Evolutionary conservation across 2,329 filamentous ascomycete genomes (phyloP).

Genomic region (Ascochyta koolunga): DNA sequence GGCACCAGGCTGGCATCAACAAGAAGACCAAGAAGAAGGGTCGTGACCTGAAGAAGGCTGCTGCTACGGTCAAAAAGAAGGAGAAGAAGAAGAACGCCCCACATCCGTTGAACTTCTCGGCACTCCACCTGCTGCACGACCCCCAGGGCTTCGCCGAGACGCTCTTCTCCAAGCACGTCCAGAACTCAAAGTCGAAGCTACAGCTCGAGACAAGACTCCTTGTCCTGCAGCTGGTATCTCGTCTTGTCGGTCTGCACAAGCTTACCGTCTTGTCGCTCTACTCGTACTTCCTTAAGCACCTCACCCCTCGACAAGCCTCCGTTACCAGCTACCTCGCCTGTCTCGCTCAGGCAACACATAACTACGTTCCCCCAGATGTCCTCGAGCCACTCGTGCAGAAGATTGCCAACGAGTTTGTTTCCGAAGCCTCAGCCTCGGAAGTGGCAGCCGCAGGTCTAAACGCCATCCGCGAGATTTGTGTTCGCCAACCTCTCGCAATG

Average conservation of each 20-base stretch:
- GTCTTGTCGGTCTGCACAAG: constrained; percentile 91
- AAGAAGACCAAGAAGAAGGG: constrained; percentile 94
- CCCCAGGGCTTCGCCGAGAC: constrained; percentile 92
- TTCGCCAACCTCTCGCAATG: constrained; percentile 93
- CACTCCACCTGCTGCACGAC: constrained; percentile 89
- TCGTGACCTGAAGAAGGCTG: constrained; percentile 78
- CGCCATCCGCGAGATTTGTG: constrained; percentile 92
- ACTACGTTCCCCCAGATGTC: constrained; percentile 87
- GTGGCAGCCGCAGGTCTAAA: constrained; percentile 92
- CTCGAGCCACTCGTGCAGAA: constrained; percentile 90
- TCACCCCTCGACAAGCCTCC: constrained; percentile 84
- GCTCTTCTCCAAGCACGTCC: constrained; percentile 88
- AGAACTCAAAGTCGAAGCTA: constrained; percentile 83
- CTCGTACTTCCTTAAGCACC: constrained; percentile 91
- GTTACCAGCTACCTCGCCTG: constrained; percentile 94
- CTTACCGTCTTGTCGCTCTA: constrained; percentile 89
- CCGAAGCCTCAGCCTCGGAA: constrained; percentile 87
- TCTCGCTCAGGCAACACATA: constrained; percentile 89
- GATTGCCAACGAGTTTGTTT: constrained; percentile 98
- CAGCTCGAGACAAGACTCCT: constrained; percentile 86
- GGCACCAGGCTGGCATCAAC: constrained; percentile 88
- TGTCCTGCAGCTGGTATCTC: constrained; percentile 88
- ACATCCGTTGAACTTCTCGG: constrained; percentile 92
- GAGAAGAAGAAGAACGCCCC: constrained; percentile 88
- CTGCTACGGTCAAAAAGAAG: constrained; percentile 76